phyloP scores from a whole-genome alignment of 208 protist genomes.

The Trichomonas vaginalis region DNA sequence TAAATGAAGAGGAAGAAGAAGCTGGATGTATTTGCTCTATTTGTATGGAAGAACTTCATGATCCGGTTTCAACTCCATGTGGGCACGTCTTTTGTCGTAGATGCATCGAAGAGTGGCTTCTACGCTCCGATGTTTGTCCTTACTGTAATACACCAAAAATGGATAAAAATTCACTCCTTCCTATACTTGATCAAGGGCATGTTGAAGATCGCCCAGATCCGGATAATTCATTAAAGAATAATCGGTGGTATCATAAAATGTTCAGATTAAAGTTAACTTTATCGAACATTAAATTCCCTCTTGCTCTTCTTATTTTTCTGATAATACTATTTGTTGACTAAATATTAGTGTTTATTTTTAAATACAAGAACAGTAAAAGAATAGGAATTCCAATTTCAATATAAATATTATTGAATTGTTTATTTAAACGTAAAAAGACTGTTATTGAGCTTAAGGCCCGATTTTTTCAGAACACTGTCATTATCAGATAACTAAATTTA shows the following conservation, averaged over 20 bases:
- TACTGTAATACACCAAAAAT: not conserved
- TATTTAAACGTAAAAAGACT: too few relatives aligned
- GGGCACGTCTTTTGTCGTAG: not conserved
- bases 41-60: not conserved
- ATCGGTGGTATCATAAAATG: not conserved
- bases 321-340: too few relatives aligned
- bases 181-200: not conserved
- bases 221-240: not conserved
- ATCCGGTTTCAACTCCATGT: not conserved
- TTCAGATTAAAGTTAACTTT: too few relatives aligned
- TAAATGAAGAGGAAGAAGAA: not conserved
- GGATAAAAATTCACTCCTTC: not conserved
- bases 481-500: too few relatives aligned
- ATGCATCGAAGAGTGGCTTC: not conserved
- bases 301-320: too few relatives aligned
- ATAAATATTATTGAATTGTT: too few relatives aligned
- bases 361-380: too few relatives aligned
- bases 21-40: not conserved
- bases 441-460: too few relatives aligned
- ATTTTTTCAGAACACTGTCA: too few relatives aligned
- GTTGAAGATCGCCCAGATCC: not conserved
- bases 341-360: too few relatives aligned
- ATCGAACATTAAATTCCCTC: too few relatives aligned
- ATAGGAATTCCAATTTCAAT: too few relatives aligned
- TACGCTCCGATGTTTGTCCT: not conserved